A percentile compares a stretch with the other conserved stretches of the same genome.
phyloP scores from a whole-genome alignment of 805 yeast genomes.

The Candida endomychidarum region DNA sequence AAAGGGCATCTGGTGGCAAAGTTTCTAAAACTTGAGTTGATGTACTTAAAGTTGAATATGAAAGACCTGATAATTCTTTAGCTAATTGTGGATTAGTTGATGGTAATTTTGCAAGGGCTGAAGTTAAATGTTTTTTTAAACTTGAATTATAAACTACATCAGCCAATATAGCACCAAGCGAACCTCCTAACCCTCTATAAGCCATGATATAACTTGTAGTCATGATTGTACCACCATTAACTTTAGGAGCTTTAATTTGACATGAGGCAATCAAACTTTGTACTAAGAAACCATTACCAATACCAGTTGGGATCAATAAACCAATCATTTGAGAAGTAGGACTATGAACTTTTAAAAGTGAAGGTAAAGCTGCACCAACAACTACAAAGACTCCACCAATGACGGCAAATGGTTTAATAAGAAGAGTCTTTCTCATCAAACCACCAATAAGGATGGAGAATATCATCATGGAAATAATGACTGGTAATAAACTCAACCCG shows the following conservation, averaged over 20 bases:
- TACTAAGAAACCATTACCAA: constrained; percentile 47
- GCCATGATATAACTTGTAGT: constrained; percentile 47
- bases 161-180: constrained; percentile 35
- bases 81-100: constrained; percentile 9
- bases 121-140: constrained; percentile 9
- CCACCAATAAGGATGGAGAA: constrained; percentile 39
- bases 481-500: constrained; percentile 47
- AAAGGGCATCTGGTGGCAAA: constrained; percentile 23
- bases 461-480: constrained; percentile 38
- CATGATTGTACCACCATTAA: constrained; percentile 49
- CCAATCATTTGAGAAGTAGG: constrained; percentile 40
- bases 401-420: constrained; percentile 43
- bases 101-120: constrained; percentile 12
- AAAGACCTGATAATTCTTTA: constrained; percentile 8
- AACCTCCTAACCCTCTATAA: constrained; percentile 46
- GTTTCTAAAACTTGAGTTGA: constrained; percentile 4
- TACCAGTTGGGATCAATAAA: constrained; percentile 46
- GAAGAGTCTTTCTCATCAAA: constrained; percentile 35
- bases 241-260: constrained; percentile 52
- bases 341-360: constrained; percentile 42
- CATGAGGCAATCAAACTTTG: constrained; percentile 46
- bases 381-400: constrained; percentile 23
- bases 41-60: constrained; percentile 6
- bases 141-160: constrained; percentile 11
- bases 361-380: constrained; percentile 45